These are phyloP conservation scores for Coelastrella sp. DNA, from an alignment of 139 green algal genomes.

Conservation along the genomic window DNA sequence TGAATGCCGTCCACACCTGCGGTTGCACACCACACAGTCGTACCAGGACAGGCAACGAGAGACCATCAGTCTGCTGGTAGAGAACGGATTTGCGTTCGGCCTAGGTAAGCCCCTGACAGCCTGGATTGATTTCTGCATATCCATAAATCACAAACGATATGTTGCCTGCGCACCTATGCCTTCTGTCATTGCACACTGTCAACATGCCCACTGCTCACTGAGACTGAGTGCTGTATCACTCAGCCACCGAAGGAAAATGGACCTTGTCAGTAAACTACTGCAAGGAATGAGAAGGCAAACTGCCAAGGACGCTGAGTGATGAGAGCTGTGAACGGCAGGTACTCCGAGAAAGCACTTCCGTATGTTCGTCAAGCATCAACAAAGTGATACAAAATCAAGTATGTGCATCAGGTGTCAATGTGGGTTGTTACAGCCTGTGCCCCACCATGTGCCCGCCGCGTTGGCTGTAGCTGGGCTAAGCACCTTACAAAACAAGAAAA, in stretches of 20 bases:
- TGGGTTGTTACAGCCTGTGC: neutral
- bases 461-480: too few relatives aligned
- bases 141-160: neutral
- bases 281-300: neutral
- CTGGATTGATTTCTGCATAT: too few relatives aligned
- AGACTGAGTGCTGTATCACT: conserved; percentile 2
- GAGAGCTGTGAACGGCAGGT: neutral
- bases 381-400: neutral
- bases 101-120: too few relatives aligned
- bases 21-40: too few relatives aligned
- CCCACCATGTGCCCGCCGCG: neutral
- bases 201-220: conserved; percentile 7
- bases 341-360: too few relatives aligned
- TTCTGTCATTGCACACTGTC: conserved; percentile 9
- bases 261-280: neutral
- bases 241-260: neutral
- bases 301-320: neutral
- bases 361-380: neutral
- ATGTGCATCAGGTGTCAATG: neutral
- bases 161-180: neutral
- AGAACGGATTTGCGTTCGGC: too few relatives aligned
- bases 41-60: too few relatives aligned
- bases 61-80: too few relatives aligned
- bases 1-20: conserved; percentile 46
- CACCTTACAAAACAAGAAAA: too few relatives aligned